Base-by-base conservation (phyloP, 2,329 filamentous ascomycete species). In the Ascochyta lentis region DNA sequence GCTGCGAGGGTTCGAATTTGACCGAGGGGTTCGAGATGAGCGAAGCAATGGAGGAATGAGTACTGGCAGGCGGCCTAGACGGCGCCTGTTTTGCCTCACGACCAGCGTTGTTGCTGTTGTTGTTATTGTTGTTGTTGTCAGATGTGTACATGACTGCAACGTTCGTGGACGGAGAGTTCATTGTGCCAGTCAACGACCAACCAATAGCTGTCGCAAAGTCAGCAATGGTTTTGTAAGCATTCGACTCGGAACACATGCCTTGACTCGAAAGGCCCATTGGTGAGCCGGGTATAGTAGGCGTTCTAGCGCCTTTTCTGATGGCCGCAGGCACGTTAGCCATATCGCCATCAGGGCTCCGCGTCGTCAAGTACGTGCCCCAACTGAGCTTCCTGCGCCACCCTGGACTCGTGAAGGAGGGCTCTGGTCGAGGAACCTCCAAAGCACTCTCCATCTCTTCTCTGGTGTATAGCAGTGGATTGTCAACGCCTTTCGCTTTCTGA, bases 101-200 rank as follows among this genome's bases (percentile, higher is more conserved):
- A 4, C 49, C 49, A 29, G 29, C 12, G 27, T 29, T 29, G 3
- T 10, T 12, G 29, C 15, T 31, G 29, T 15, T 31, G 12, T 31
- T 13, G 29, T 15, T 31, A 4, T 31, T 13, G 6, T 61, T 63
- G 63, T 66, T 62, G 61, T 66, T 68, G 22, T 78, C 77, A 53
- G 82, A 87, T 56, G 90, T 87, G 70, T 92, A 96, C 69, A 96
- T 85, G 52, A 94, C 83, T 1, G 91, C 93, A 4, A 96, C 79
- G 68, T 91, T 95, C 0, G 91, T 92, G 60, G 87, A 92, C 1
- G 91, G 89, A 3, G 91, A 95, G 68, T 96, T 92, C 50, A 91
- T 92, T 1, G 89, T 94, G 13, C 92, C 92, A 0, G 92, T 92
- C n/a, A 96, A 78, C 7, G 91, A 92, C 89, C 90, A 96, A 1